Conservation (phyloP, 1,139 yeast genomes). For the Suzukiozyma palmioleophila region DNA sequence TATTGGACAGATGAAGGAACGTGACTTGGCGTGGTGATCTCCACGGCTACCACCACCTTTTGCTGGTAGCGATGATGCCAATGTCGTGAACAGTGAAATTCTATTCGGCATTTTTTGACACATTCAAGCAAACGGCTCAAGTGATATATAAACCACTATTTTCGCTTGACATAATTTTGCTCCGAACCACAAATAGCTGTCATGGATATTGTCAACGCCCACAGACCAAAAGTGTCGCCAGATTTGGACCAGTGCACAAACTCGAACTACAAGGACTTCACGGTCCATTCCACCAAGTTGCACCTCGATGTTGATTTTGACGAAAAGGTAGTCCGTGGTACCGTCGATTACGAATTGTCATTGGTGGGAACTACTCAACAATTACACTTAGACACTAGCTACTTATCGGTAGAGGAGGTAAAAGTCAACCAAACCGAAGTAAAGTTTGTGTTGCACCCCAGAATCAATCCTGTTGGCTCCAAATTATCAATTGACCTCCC, state of each 20-base stretch:
- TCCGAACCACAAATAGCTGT: background rate
- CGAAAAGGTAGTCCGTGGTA: constrained; percentile 48
- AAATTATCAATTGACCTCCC: constrained; percentile 19
- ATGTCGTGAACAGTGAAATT: too few species aligned
- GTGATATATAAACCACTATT: too few species aligned
- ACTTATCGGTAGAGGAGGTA: constrained; percentile 46
- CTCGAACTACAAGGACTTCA: constrained; percentile 33
- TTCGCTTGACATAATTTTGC: too few species aligned
- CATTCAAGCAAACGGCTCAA: too few species aligned
- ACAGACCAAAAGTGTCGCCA: constrained; percentile 44
- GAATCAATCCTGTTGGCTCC: constrained; percentile 67
- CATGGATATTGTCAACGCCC: constrained; percentile 9
- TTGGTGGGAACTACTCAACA: constrained; percentile 13
- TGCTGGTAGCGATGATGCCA: too few species aligned
- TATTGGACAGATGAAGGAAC: too few species aligned
- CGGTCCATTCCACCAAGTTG: constrained; percentile 43
- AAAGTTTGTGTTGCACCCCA: constrained; percentile 37
- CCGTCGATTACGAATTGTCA: constrained; percentile 45
- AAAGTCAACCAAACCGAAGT: constrained; percentile 27
- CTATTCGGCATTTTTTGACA: too few species aligned
- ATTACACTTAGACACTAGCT: constrained; percentile 63
- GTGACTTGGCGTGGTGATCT: too few species aligned
- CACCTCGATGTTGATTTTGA: constrained; percentile 56
- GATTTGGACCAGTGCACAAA: constrained; percentile 46
- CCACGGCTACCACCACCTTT: too few species aligned